Conservation (phyloP, 2,329 filamentous ascomycete species). For the Penicillium digitatum region DNA sequence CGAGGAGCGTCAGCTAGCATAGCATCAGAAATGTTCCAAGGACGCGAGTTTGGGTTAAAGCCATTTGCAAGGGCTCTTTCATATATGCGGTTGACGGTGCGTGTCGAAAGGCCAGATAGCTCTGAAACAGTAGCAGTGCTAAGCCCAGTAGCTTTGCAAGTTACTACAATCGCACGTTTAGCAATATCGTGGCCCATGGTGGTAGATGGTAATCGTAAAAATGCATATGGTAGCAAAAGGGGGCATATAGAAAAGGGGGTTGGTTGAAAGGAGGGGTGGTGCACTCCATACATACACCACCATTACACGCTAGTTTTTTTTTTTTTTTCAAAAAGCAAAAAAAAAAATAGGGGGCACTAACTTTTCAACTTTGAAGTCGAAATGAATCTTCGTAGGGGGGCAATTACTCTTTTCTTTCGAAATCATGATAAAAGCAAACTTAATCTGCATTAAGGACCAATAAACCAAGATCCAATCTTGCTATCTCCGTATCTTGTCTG, state of each 20-base stretch:
- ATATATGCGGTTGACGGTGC: not conserved
- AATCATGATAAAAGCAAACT: too few relatives aligned
- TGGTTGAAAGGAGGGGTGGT: not conserved
- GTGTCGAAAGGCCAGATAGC: not conserved
- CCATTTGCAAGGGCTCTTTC: not conserved
- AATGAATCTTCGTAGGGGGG: not conserved
- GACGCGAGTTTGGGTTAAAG: not conserved
- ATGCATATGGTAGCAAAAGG: not conserved
- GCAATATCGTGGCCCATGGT: not conserved
- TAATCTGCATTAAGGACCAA: too few relatives aligned
- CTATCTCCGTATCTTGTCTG: too few relatives aligned
- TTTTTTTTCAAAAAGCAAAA: not conserved
- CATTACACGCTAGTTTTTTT: not conserved
- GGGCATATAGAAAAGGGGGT: not conserved
- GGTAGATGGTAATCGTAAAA: not conserved
- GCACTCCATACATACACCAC: too few relatives aligned
- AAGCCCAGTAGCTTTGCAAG: not conserved
- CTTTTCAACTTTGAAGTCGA: not conserved
- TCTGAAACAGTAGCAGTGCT: not conserved
- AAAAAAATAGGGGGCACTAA: not conserved
- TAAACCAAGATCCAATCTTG: too few relatives aligned
- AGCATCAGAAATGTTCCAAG: not conserved
- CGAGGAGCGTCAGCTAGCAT: constrained; percentile 1
- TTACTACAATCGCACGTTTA: not conserved
- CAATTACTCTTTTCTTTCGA: too few relatives aligned